Percentiles rank a stretch among this genome's conserved stretches.
Evolutionary conservation across 1,139 yeast species (phyloP).

Genomic region (Kodamaea derodonti): DNA sequence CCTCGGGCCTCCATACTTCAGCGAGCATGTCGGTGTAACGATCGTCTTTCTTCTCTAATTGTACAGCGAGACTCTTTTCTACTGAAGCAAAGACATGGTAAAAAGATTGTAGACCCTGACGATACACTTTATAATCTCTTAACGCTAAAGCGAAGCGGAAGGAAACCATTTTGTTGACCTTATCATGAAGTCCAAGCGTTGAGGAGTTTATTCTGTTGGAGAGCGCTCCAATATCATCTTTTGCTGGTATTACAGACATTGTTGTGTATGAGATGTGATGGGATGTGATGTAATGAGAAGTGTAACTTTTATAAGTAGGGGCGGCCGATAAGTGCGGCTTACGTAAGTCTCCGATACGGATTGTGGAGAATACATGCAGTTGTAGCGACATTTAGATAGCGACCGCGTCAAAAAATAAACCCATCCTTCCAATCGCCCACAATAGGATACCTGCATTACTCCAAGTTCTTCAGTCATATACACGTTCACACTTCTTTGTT

Average conservation of each 20-base stretch:
- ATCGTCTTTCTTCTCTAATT: constrained; percentile 35
- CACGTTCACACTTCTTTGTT: no score
- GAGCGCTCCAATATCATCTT: constrained; percentile 73
- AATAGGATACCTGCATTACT: no score
- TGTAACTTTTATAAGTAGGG: no score
- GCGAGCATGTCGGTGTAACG: constrained; percentile 43
- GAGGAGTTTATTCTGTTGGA: constrained; percentile 74
- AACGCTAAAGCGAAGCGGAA: constrained; percentile 71
- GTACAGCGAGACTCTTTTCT: constrained; percentile 52
- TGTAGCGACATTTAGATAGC: no score
- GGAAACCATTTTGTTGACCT: constrained; percentile 65
- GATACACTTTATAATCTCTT: constrained; percentile 68
- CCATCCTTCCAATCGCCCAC: no score
- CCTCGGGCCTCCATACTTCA: constrained; percentile 67
- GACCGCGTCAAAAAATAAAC: no score
- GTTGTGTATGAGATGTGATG: not conserved
- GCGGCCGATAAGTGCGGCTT: not conserved
- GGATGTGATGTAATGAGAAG: not conserved
- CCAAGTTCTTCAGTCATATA: no score
- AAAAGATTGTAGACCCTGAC: constrained; percentile 77
- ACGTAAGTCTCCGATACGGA: no score
- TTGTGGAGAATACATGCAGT: no score
- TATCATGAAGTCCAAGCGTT: constrained; percentile 64
- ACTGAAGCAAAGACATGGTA: constrained; percentile 72
- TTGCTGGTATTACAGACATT: constrained; percentile 48